A percentile compares a stretch with the other conserved stretches of the same genome.
phyloP scores from a whole-genome alignment of 441 rosid genomes.

The Populus hybrid region DNA sequence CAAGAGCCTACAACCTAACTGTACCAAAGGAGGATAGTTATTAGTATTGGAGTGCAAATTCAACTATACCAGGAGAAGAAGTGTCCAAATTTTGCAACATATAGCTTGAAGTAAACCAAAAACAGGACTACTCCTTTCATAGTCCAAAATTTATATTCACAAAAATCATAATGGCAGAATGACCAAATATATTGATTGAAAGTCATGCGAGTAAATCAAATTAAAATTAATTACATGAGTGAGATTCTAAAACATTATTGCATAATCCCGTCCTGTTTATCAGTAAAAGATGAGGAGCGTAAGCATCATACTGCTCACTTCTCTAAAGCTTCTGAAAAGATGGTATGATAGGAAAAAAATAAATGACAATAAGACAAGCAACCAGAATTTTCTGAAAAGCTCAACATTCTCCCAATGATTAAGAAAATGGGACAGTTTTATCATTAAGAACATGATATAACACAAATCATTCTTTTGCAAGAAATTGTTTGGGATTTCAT shows the following conservation, averaged over 20 bases:
- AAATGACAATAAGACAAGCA: background rate
- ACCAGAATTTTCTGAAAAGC: background rate
- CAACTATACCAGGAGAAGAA: background rate
- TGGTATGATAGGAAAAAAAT: background rate
- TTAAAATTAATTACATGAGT: background rate
- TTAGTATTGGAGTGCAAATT: background rate
- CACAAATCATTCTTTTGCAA: too few species aligned
- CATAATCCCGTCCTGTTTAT: background rate
- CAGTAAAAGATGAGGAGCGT: background rate
- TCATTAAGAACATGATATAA: background rate
- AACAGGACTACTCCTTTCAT: background rate
- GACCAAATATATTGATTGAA: background rate
- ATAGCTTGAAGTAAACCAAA: background rate
- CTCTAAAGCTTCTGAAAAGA: background rate
- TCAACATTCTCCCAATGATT: background rate
- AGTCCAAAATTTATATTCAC: background rate
- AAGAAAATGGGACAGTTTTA: background rate
- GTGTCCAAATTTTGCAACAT: background rate
- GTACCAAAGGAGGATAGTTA: constrained; percentile 27
- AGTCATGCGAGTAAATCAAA: background rate
- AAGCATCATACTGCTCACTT: background rate
- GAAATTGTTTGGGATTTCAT: too few species aligned
- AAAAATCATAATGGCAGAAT: background rate
- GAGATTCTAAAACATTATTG: background rate
- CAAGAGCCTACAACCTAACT: constrained; percentile 84